Base-by-base conservation (phyloP, 163 green algal genomes). In the Scenedesmus sp. region DNA sequence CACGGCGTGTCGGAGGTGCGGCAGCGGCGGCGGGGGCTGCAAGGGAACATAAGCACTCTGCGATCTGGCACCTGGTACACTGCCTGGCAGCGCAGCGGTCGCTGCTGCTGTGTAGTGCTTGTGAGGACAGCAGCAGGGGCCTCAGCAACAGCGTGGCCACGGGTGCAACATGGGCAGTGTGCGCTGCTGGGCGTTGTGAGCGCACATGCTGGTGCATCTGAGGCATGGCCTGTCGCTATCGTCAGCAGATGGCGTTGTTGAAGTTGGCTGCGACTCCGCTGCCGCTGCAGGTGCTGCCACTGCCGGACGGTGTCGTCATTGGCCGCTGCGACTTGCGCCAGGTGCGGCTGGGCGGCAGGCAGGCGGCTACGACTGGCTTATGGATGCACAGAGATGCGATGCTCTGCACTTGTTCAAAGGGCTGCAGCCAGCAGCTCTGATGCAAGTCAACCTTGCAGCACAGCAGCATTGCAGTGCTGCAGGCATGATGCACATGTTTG, bases 271-370 rank as follows among this genome's bases (percentile, higher is more conserved):
- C 13, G 34, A n/a, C 1, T 52, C 5, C 54, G 62, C 18, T 26
- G 13, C 23, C 34, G 15, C 88, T 57, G 62, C 89, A 92, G 89
- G 89, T 92, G 52, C 82, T 92, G 64, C 82, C 89, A 20, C 89
- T 92, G 23, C 89, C 89, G 18, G 89, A 92, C 46, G 89, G 89
- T 34, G 79, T 92, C 34, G 89, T 92, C 62, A 84, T 82, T 66
- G 89, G 89, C 3, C 64, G 89, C 26, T 64, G 34, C 23, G 52
- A 92, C 82, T 16, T 88, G 13, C 15, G 2, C 13, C 52, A 62
- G 34, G 81, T 64, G 54, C 52, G 26, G 34, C 54, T 64, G 54
- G 9, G 62, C 62, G 54, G 82, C 18, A 34, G 82, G 46, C 34
- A 86, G 82, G 15, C 26, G 1, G n/a, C 26, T 55, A 16, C 1